Evolutionary conservation across 108 stramenopile species (phyloP).

Genomic region (Skeletonema potamos): DNA sequence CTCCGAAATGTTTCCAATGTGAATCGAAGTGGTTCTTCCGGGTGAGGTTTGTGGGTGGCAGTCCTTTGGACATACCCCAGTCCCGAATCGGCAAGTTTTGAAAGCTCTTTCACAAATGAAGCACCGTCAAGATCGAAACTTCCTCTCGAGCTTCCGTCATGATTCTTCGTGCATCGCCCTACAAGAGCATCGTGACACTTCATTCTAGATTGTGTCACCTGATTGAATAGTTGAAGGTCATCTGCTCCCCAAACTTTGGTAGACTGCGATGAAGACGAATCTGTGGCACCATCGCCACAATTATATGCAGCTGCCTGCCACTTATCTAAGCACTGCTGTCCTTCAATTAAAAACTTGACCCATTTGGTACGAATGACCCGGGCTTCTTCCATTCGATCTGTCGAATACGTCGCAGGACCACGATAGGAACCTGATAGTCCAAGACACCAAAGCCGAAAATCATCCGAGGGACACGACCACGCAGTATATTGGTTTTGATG

Average conservation of each 20-base stretch:
- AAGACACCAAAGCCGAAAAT: constrained; percentile 89
- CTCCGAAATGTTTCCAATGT: constrained; percentile 49
- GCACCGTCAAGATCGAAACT: constrained; percentile 70
- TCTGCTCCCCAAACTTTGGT: constrained; percentile 47
- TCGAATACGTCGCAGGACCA: constrained; percentile 72
- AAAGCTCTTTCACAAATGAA: constrained; percentile 53
- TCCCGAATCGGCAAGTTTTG: constrained; percentile 53
- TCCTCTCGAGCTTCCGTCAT: constrained; percentile 12
- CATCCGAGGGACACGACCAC: constrained; percentile 68
- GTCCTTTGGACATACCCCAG: constrained; percentile 29
- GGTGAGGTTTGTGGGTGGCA: neutral
- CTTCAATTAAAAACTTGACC: constrained; percentile 65
- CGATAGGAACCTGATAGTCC: constrained; percentile 79
- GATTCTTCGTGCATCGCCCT: constrained; percentile 6
- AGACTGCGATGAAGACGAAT: constrained; percentile 6
- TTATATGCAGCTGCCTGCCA: neutral
- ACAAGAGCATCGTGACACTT: constrained; percentile 35
- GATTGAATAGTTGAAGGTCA: constrained; percentile 47
- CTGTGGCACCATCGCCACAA: neutral
- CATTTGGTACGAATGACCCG: constrained; percentile 56
- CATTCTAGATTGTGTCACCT: constrained; percentile 6
- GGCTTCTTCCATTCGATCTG: constrained; percentile 62
- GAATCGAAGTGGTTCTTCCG: constrained; percentile 49
- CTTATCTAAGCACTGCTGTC: constrained; percentile 52
- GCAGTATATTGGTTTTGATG: constrained; percentile 12